Evolutionary conservation across 305 asterid genomes (phyloP).

Genomic region (Caryopteris hybrid): DNA sequence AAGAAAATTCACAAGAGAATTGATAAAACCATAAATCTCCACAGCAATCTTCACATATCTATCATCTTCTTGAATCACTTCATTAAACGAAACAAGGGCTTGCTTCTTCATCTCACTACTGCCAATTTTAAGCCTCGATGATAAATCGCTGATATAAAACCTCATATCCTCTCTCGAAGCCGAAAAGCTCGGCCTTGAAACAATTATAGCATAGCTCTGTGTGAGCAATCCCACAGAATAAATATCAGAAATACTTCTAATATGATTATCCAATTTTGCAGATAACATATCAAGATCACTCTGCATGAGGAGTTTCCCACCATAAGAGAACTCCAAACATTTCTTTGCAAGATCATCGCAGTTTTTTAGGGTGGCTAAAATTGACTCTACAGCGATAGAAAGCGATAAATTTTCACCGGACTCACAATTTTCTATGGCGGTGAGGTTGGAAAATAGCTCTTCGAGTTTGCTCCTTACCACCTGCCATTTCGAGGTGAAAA

Average conservation of each 20-base stretch:
- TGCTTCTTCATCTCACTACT: slow-evolving; percentile 68
- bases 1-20: slow-evolving; percentile 48
- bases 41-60: slow-evolving; percentile 47
- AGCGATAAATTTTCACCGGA: slow-evolving; percentile 42
- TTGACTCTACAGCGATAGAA: slow-evolving; percentile 42
- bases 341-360: slow-evolving; percentile 46
- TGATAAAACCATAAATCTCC: slow-evolving; percentile 52
- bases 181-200: slow-evolving; percentile 54
- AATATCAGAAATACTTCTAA: slow-evolving; percentile 45
- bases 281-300: slow-evolving; percentile 75
- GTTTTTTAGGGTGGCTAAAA: slow-evolving; percentile 35
- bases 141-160: slow-evolving; percentile 60
- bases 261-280: slow-evolving; percentile 47
- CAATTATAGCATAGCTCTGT: slow-evolving; percentile 65
- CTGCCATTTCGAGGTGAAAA: slow-evolving; percentile 69
- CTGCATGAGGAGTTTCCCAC: slow-evolving; percentile 86
- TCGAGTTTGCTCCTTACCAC: slow-evolving; percentile 54
- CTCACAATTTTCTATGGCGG: slow-evolving; percentile 63
- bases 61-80: slow-evolving; percentile 57
- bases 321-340: slow-evolving; percentile 52
- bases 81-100: slow-evolving; percentile 57
- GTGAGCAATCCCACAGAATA: slow-evolving; percentile 65
- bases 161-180: slow-evolving; percentile 65
- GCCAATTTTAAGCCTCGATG: slow-evolving; percentile 73
- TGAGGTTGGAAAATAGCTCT: slow-evolving; percentile 63